Base-by-base conservation (phyloP, 345 rosid genomes). In the Euphorbia lathyris region DNA sequence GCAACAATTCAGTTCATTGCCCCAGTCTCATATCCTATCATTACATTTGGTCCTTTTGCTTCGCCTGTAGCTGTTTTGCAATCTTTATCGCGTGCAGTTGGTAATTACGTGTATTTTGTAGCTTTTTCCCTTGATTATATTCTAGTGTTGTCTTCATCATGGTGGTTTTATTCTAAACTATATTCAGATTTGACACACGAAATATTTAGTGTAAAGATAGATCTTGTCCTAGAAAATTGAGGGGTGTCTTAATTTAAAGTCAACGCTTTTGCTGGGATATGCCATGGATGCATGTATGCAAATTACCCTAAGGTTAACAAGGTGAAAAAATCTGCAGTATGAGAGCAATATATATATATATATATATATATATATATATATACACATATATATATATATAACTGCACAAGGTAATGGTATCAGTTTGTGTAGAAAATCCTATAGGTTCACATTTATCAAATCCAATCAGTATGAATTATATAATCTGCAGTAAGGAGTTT, bases 41-140 rank as follows among this genome's bases (percentile, higher is more conserved):
- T 93, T 65, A 86, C 94, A 58, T 93, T 93, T 74, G 98, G 97
- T 75, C 97, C 91, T 55, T 89, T 91, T 77, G 68, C 83, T 51
- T 86, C 92, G 38, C 96, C 98, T 4, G 65, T 74, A 72, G 87
- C 83, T 51, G 97, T 93, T 74, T 72, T 89, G 78, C 83, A 82
- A 80, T 89, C 92, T 70, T 73, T 93, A 42, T 91, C 91, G 12
- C 91, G 70, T 58, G 97, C 98, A 43, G 80, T 78, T 72, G 98
- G 98, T 93, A 91, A 78, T 55, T 55, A 72, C n/a, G 7, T 29
- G 64, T 42, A 1, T 65, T 17, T 50, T 72, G 7, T 25, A 61
- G 72, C 47, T 56, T 63, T 69, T 61, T 17, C 42, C 22, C 51
- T 26, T 58, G 32, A 3, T 32, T 60, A 3, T 43, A 63, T 14